These are phyloP conservation scores for Cyclotella baltica DNA, from an alignment of 108 stramenopile species.

Conservation along the genomic window DNA sequence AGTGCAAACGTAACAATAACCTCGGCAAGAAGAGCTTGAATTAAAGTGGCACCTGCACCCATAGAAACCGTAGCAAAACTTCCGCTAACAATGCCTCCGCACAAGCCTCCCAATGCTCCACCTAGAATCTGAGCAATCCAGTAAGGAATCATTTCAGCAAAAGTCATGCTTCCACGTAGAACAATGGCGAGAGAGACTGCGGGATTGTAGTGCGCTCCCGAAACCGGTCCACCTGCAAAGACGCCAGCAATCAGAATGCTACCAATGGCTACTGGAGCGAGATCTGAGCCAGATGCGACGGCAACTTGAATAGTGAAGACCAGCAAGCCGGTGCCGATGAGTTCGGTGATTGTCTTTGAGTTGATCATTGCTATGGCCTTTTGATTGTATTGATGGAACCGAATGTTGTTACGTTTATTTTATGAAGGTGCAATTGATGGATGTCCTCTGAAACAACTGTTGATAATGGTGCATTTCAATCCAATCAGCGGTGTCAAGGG, in stretches of 20 bases:
- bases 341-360: conserved; percentile 20
- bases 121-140: conserved; percentile 49
- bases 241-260: conserved; percentile 21
- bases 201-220: conserved; percentile 64
- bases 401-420: background rate
- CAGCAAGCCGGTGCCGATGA: conserved; percentile 30
- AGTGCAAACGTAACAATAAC: conserved; percentile 24
- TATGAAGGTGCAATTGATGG: background rate
- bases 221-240: conserved; percentile 40
- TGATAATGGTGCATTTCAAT: no score
- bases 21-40: conserved; percentile 26
- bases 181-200: conserved; percentile 46
- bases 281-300: background rate
- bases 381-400: background rate
- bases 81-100: conserved; percentile 8
- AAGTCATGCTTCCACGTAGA: conserved; percentile 44
- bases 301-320: conserved; percentile 41
- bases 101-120: conserved; percentile 30
- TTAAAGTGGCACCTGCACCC: conserved; percentile 3
- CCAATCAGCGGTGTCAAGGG: no score
- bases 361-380: conserved; percentile 1
- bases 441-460: background rate
- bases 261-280: conserved; percentile 36
- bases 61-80: conserved; percentile 3
- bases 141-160: conserved; percentile 33